A percentile compares a stretch with the other conserved stretches of the same genome.
phyloP scores from a whole-genome alignment of 345 rosid genomes.

The Cardiospermum halicacabum region DNA sequence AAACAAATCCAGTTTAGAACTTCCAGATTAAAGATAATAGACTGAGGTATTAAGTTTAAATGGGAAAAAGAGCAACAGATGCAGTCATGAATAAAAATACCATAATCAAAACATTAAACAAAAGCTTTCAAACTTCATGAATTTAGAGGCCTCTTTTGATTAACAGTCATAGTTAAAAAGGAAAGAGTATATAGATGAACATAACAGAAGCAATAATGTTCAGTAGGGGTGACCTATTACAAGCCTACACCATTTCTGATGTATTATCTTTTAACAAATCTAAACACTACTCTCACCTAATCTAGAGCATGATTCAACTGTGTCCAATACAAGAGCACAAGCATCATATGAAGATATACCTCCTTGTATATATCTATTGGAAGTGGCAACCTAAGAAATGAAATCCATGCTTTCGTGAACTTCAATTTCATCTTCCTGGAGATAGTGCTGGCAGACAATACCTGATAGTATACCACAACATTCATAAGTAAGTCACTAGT shows the following conservation, averaged over 20 bases:
- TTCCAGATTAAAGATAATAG: not conserved
- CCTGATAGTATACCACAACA: constrained; percentile 31
- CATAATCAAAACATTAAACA: not conserved
- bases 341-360: constrained; percentile 33
- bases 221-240: not conserved
- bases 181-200: not conserved
- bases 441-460: constrained; percentile 47
- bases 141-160: not conserved
- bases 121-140: not conserved
- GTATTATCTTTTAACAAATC: not conserved
- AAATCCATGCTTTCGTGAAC: constrained; percentile 88
- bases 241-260: not conserved
- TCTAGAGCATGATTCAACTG: not conserved
- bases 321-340: not conserved
- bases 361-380: constrained; percentile 87
- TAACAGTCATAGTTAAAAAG: not conserved
- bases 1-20: not conserved
- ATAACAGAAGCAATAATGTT: not conserved
- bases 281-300: not conserved
- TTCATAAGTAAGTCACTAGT: not conserved
- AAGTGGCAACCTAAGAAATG: constrained; percentile 84
- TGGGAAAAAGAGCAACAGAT: too few relatives aligned
- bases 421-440: constrained; percentile 78
- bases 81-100: not conserved
- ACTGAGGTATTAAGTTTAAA: not conserved